Conservation (phyloP, 148 eudicot genomes). For the Spergularia bocconei region DNA sequence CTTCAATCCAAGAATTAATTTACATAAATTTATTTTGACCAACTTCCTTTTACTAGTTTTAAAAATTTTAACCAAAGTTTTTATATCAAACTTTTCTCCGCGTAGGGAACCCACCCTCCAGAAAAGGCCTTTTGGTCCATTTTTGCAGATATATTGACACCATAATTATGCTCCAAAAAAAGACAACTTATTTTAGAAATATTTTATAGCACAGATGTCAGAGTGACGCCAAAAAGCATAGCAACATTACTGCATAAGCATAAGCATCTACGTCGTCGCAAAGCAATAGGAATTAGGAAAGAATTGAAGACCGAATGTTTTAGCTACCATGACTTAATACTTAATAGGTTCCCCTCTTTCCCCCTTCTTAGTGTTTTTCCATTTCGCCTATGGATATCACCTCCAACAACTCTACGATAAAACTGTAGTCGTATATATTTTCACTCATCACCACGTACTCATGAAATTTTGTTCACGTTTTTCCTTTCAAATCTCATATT, state of each 20-base stretch:
- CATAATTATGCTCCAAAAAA: not conserved
- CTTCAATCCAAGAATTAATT: not conserved
- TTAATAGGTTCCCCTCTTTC: no score
- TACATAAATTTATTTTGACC: conserved; percentile 13
- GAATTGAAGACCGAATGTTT: conserved; percentile 25
- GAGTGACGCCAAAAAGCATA: conserved; percentile 23
- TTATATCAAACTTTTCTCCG: conserved; percentile 21
- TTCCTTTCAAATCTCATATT: no score
- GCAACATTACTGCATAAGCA: not conserved
- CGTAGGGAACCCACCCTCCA: not conserved
- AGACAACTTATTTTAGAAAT: not conserved
- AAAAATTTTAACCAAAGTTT: conserved; percentile 1
- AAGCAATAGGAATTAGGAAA: not conserved
- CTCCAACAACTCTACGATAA: no score
- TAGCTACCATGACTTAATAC: not conserved
- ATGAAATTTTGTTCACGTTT: no score
- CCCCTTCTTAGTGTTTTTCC: no score
- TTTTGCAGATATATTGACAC: conserved; percentile 3
- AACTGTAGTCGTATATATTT: no score
- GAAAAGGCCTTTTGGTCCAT: not conserved
- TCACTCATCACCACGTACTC: no score
- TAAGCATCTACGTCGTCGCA: conserved; percentile 6
- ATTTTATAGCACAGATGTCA: conserved; percentile 22
- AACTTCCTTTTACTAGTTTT: not conserved
- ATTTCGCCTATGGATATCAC: no score